Evolutionary conservation across 352 stramenopile species (phyloP).

Genomic region (Globisporangium yorkense): DNA sequence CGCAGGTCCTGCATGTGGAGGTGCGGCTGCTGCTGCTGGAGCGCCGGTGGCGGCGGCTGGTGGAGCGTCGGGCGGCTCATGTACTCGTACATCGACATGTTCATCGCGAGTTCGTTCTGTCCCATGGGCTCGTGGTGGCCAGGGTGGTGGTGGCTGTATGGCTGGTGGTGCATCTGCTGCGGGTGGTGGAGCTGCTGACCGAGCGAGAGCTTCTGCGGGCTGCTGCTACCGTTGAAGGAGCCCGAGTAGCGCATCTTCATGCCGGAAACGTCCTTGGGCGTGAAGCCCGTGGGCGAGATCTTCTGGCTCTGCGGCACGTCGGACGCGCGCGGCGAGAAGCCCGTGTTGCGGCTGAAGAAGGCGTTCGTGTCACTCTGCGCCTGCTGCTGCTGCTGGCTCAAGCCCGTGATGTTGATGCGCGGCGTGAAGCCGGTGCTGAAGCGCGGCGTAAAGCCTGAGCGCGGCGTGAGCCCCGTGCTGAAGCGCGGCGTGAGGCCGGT

Average conservation of each 20-base stretch:
- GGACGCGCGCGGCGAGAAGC: constrained; percentile 49
- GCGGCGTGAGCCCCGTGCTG: constrained; percentile 71
- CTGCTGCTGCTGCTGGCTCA: constrained; percentile 24
- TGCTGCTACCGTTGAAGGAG: constrained; percentile 41
- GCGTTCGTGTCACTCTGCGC: constrained; percentile 35
- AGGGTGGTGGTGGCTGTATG: constrained; percentile 29
- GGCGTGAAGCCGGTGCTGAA: constrained; percentile 78
- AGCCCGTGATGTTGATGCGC: constrained; percentile 48
- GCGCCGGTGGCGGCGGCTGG: constrained; percentile 18
- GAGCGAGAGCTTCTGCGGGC: constrained; percentile 52
- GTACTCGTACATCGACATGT: constrained; percentile 84
- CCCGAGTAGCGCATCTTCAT: constrained; percentile 74
- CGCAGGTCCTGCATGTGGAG: constrained; percentile 13
- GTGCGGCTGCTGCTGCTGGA: constrained; percentile 11
- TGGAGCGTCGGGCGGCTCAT: constrained; percentile 62
- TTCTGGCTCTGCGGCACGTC: constrained; percentile 45
- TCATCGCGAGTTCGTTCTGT: constrained; percentile 62
- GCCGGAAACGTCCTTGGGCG: constrained; percentile 65
- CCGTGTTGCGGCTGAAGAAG: constrained; percentile 36
- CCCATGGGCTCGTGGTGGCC: constrained; percentile 34
- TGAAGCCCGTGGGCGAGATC: constrained; percentile 76
- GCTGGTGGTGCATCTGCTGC: constrained; percentile 36
- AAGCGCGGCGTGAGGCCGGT: constrained; percentile 78
- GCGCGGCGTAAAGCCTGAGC: constrained; percentile 75
- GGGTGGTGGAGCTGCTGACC: constrained; percentile 36